Evolutionary conservation across 768 basidiomycete species (phyloP), one percentile per base, ranked within the genome.

Genomic region (Termitomyces sp.): DNA sequence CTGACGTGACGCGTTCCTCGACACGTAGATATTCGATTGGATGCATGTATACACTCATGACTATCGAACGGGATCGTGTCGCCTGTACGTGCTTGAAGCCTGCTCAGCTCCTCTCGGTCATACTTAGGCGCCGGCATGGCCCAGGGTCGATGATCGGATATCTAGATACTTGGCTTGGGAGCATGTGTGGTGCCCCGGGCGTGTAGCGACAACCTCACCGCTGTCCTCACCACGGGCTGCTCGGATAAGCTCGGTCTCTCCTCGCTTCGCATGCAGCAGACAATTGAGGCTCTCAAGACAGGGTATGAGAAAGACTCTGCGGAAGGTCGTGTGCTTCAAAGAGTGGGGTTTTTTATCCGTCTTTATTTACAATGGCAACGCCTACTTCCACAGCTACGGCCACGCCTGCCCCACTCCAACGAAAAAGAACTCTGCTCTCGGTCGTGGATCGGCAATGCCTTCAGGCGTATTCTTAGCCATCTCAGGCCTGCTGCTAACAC

Each of bases 261-360:
- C 12, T 22, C 50, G 12, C 27, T 65, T 9, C 66, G 64, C 18
- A 44, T 69, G 12, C 52, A 64, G 14, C 56, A 61, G 20, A 62
- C 68, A 8, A 66, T 71, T 40, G 60, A 63, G 33, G 58, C 71
- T 22, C 76, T 82, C 9, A 71, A 82, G 61, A 52, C 60, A 36
- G 69, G 65, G 22, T 88, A 85, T 64, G n/a, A n/a, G n/a, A n/a
- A 80, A 83, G 7, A 72, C 78, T 13, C 69, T 72, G 14, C 75
- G 85, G 46, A 64, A 81, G 59, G 65, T 82, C 9, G 74, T 67
- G 5, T 88, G 86, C 64, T 68, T 86, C 66, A 74, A 81, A 54
- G 82, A 86, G 86, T 87, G 58, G n/a, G 65, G 81, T 73, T 22
- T 51, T 27, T 36, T 12, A n/a, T n/a, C n/a, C 56, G 20, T 32